These are phyloP conservation scores for Cercophora scortea DNA, from an alignment of 495 filamentous ascomycete species.

Conservation along the genomic window DNA sequence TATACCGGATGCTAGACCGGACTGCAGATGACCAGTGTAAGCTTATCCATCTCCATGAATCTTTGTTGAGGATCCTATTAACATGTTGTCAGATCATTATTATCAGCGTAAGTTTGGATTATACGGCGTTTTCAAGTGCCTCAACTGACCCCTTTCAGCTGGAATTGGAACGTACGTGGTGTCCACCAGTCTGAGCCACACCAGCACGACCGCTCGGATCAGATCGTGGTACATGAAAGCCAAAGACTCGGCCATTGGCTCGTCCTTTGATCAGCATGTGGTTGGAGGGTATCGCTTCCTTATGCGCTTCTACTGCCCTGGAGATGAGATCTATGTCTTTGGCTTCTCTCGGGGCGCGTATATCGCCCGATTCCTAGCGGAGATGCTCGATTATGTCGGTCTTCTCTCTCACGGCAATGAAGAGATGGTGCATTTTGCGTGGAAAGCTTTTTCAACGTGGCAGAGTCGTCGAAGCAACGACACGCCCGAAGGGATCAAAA, in stretches of 20 bases:
- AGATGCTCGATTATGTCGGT: constrained; percentile 82
- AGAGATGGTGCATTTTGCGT: constrained; percentile 76
- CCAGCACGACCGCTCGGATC: constrained; percentile 52
- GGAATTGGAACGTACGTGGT: constrained; percentile 84
- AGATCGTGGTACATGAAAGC: constrained; percentile 74
- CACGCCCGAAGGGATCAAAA: constrained; percentile 49
- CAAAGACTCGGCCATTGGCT: constrained; percentile 78
- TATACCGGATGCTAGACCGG: constrained; percentile 60
- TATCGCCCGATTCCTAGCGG: constrained; percentile 75
- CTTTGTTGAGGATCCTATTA: not conserved
- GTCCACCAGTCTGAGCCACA: constrained; percentile 58
- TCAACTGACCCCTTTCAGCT: constrained; percentile 34
- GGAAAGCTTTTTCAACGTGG: constrained; percentile 86
- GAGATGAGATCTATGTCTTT: constrained; percentile 76
- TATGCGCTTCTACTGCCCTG: constrained; percentile 76
- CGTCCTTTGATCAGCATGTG: constrained; percentile 76
- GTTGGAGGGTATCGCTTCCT: constrained; percentile 82
- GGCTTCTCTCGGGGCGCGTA: constrained; percentile 86
- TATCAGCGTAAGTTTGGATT: constrained; percentile 50
- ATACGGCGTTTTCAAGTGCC: no score
- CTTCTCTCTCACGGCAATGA: constrained; percentile 79
- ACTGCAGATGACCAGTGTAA: constrained; percentile 43
- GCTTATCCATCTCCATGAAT: constrained; percentile 3
- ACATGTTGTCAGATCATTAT: constrained; percentile 46
- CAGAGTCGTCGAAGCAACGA: constrained; percentile 56